phyloP scores from a whole-genome alignment of 202 grass and related monocot genomes.

The Panicum virgatum region DNA sequence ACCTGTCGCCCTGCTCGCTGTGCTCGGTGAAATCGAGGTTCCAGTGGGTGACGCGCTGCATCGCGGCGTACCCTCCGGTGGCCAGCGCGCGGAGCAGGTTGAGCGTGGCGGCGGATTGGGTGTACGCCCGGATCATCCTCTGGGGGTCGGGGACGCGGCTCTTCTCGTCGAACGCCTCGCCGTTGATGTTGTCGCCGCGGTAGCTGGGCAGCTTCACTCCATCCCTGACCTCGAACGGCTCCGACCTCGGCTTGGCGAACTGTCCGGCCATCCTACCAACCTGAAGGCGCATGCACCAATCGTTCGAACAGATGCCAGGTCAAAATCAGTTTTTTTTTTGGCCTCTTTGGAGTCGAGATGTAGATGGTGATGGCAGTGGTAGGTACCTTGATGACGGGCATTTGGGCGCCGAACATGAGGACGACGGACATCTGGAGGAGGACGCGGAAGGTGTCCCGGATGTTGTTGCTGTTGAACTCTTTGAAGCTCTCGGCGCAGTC shows the following conservation, averaged over 20 bases:
- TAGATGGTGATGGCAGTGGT: not conserved
- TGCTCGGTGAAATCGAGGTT: constrained; percentile 69
- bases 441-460: constrained; percentile 69
- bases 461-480: constrained; percentile 80
- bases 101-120: constrained; percentile 59
- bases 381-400: constrained; percentile 65
- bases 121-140: constrained; percentile 60
- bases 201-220: constrained; percentile 72
- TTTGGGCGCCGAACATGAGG: constrained; percentile 65
- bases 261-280: constrained; percentile 73
- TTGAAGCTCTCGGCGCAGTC: constrained; percentile 87
- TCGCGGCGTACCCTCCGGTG: constrained; percentile 62
- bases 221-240: constrained; percentile 47
- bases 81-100: constrained; percentile 68
- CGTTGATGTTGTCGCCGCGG: constrained; percentile 65
- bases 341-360: not conserved
- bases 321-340: not conserved
- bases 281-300: not conserved
- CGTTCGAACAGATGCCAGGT: not conserved
- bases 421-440: constrained; percentile 74
- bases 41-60: constrained; percentile 72
- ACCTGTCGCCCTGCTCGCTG: constrained; percentile 67
- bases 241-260: constrained; percentile 75
- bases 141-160: constrained; percentile 58
- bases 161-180: constrained; percentile 63